Conservation (phyloP, 1,139 yeast genomes). For the Petasospora fabianii region DNA sequence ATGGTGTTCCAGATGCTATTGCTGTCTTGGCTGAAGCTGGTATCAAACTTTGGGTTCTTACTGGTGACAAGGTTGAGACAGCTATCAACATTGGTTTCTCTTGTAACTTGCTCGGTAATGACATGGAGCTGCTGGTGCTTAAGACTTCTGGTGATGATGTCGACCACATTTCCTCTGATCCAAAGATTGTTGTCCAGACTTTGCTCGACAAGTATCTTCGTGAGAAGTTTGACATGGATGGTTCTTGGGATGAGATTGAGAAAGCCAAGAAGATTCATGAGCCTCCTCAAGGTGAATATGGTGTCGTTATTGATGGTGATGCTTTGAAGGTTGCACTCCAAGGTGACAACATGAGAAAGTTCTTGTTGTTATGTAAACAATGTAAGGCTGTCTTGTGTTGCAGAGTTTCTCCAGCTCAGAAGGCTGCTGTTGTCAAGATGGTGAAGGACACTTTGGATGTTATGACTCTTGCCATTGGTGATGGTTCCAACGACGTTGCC, state of each 20-base stretch:
- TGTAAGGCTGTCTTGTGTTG: slow-evolving; percentile 94
- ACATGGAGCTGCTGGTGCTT: slow-evolving; percentile 80
- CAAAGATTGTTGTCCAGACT: slow-evolving; percentile 46
- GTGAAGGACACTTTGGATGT: slow-evolving; percentile 80
- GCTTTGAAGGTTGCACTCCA: slow-evolving; percentile 72
- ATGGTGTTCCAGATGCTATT: slow-evolving; percentile 94
- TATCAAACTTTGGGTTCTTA: slow-evolving; percentile 92
- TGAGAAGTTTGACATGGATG: slow-evolving; percentile 60
- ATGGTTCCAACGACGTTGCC: slow-evolving; percentile 97
- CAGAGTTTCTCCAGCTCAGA: slow-evolving; percentile 95
- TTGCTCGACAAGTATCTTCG: slow-evolving; percentile 58
- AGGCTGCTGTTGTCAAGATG: slow-evolving; percentile 87
- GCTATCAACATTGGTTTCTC: slow-evolving; percentile 98
- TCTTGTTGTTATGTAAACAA: slow-evolving; percentile 82
- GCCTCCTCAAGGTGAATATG: slow-evolving; percentile 74
- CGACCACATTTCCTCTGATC: slow-evolving; percentile 32
- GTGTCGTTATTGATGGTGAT: slow-evolving; percentile 90
- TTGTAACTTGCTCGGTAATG: slow-evolving; percentile 81
- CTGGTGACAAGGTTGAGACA: slow-evolving; percentile 97
- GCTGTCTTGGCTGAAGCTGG: slow-evolving; percentile 84
- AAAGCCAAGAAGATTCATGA: slow-evolving; percentile 72
- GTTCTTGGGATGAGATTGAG: slow-evolving; percentile 47
- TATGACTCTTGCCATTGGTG: slow-evolving; percentile 93
- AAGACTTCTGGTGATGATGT: slow-evolving; percentile 44
- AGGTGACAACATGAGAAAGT: slow-evolving; percentile 58